Evolutionary conservation across 2,329 filamentous ascomycete species (phyloP).

Genomic region (Pseudovirgaria hyperparasitica): DNA sequence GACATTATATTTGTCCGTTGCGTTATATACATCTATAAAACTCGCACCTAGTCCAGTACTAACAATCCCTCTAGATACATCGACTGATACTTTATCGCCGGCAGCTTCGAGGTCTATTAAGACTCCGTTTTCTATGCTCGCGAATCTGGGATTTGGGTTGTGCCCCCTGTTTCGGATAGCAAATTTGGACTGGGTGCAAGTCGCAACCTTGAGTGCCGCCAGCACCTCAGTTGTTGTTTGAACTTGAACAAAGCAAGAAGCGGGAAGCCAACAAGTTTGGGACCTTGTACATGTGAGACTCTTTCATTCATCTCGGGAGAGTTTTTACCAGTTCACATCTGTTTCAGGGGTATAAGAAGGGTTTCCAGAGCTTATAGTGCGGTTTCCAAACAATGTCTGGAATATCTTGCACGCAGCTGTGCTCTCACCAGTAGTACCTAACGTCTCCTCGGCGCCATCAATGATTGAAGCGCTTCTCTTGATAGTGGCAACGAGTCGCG

Average conservation of each 20-base stretch:
- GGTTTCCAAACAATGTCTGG: too few species aligned
- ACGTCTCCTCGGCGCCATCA: too few species aligned
- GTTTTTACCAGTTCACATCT: too few species aligned
- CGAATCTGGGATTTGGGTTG: conserved; percentile 6
- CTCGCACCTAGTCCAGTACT: conserved; percentile 10
- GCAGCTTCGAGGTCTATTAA: conserved; percentile 9
- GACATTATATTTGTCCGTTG: conserved; percentile 9
- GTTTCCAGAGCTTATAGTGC: too few species aligned
- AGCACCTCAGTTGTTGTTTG: conserved; percentile 3
- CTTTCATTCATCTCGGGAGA: too few species aligned
- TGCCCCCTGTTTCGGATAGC: conserved; percentile 9
- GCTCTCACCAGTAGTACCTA: too few species aligned
- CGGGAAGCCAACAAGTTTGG: conserved; percentile 4
- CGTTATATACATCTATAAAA: conserved; percentile 10
- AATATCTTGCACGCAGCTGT: too few species aligned
- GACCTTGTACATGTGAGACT: conserved; percentile 3
- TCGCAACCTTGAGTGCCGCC: conserved; percentile 2
- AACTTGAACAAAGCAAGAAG: conserved; percentile 5
- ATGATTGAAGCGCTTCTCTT: too few species aligned
- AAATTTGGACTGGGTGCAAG: conserved; percentile 3
- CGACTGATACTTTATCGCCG: neutral
- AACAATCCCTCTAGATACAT: conserved; percentile 4
- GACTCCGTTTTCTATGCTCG: conserved; percentile 6
- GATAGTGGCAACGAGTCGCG: too few species aligned
- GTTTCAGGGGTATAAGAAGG: too few species aligned